phyloP scores from a whole-genome alignment of 352 stramenopile species.

The Thalassiosira mediterranea region DNA sequence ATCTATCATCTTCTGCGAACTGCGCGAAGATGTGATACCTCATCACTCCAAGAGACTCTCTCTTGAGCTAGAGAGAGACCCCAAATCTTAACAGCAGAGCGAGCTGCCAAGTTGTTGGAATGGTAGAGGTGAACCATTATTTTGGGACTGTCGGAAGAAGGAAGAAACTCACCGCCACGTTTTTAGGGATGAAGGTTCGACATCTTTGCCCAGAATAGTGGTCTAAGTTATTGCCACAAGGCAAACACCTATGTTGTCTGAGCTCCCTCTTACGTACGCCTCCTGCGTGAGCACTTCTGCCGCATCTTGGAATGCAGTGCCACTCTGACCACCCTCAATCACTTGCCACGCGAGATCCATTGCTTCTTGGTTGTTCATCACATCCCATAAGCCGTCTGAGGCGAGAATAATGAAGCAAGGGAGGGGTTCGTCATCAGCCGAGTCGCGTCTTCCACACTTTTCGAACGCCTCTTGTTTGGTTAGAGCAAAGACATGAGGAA shows the following conservation, averaged over 20 bases:
- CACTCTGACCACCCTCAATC: constrained; percentile 47
- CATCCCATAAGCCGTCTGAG: constrained; percentile 97
- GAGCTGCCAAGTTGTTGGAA: too few species aligned
- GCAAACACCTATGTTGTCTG: constrained; percentile 93
- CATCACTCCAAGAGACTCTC: too few species aligned
- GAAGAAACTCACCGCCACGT: too few species aligned
- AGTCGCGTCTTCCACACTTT: constrained; percentile 44
- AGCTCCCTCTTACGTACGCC: constrained; percentile 92
- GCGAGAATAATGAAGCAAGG: constrained; percentile 93
- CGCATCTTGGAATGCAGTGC: constrained; percentile 79
- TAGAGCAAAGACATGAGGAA: constrained; percentile 85
- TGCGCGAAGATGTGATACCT: too few species aligned
- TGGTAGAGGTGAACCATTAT: too few species aligned
- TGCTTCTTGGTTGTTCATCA: constrained; percentile 93
- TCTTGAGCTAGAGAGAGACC: too few species aligned
- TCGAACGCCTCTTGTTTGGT: constrained; percentile 56
- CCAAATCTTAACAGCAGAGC: too few species aligned
- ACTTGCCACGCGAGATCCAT: constrained; percentile 88
- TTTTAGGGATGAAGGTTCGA: too few species aligned
- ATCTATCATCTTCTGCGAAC: too few species aligned
- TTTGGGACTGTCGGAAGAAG: too few species aligned
- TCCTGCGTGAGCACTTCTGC: constrained; percentile 88
- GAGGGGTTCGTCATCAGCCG: constrained; percentile 4
- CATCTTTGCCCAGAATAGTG: too few species aligned
- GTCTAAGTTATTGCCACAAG: too few species aligned